A percentile compares a stretch with the other conserved stretches of the same genome.
These are phyloP conservation scores for Aspergillus cavernicola DNA, from an alignment of 495 filamentous ascomycete genomes.

Conservation along the genomic window DNA sequence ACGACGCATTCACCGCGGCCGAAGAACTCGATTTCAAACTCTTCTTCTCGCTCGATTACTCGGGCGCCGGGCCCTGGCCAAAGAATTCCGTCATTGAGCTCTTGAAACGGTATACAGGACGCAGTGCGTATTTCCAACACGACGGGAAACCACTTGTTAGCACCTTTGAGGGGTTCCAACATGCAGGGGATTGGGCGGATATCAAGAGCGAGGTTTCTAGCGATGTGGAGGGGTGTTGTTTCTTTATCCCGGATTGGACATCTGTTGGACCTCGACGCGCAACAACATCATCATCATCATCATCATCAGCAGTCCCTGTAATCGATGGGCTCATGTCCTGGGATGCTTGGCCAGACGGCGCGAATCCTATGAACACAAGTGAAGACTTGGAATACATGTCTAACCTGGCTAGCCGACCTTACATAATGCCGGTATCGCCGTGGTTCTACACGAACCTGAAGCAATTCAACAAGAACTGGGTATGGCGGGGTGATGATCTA, in stretches of 20 bases:
- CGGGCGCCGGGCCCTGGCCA: slow-evolving; percentile 54
- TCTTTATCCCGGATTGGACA: slow-evolving; percentile 67
- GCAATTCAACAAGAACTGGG: slow-evolving; percentile 67
- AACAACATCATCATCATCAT: no score
- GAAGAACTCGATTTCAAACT: slow-evolving; percentile 53
- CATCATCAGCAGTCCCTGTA: slow-evolving; percentile 31
- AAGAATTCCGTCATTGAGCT: slow-evolving; percentile 49
- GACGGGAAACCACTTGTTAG: slow-evolving; percentile 55
- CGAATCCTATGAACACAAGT: slow-evolving; percentile 46
- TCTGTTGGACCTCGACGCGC: slow-evolving; percentile 45
- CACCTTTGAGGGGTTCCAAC: slow-evolving; percentile 67
- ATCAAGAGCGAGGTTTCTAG: slow-evolving; percentile 48
- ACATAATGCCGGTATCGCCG: slow-evolving; percentile 74
- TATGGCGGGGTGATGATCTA: slow-evolving; percentile 62
- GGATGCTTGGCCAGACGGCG: slow-evolving; percentile 69
- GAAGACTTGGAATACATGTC: slow-evolving; percentile 53
- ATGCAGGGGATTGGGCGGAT: slow-evolving; percentile 52
- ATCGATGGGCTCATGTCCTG: slow-evolving; percentile 67
- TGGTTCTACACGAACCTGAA: slow-evolving; percentile 71
- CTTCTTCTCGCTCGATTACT: slow-evolving; percentile 71
- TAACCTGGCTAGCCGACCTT: slow-evolving; percentile 49
- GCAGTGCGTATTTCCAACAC: slow-evolving; percentile 51
- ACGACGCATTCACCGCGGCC: slow-evolving; percentile 55
- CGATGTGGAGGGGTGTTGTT: slow-evolving; percentile 19
- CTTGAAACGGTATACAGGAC: slow-evolving; percentile 52